phyloP scores from a whole-genome alignment of 768 basidiomycete genomes.

The Trametes punicea region DNA sequence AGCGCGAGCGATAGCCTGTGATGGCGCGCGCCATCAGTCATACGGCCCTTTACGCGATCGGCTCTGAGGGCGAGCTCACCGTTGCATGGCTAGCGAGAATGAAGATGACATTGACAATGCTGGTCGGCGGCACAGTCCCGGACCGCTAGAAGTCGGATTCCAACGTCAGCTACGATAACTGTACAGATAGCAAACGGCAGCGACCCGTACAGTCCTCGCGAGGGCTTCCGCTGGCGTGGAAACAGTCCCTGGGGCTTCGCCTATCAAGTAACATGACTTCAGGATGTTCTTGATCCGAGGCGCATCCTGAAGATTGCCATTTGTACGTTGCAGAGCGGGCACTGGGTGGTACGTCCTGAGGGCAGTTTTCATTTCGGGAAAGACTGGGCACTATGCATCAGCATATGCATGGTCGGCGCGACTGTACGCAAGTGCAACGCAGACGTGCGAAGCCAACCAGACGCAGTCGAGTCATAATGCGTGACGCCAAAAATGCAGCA shows the following conservation, averaged over 20 bases:
- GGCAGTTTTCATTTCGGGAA: constrained; percentile 76
- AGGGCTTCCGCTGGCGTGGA: constrained; percentile 58
- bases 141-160: constrained; percentile 27
- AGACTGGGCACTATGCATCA: constrained; percentile 43
- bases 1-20: constrained; percentile 33
- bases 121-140: constrained; percentile 63
- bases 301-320: constrained; percentile 72
- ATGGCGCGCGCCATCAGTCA: not conserved
- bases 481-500: not conserved
- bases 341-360: constrained; percentile 78
- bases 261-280: constrained; percentile 54
- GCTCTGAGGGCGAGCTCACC: constrained; percentile 27
- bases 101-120: constrained; percentile 67
- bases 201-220: constrained; percentile 44
- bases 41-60: not conserved
- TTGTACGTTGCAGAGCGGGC: constrained; percentile 64
- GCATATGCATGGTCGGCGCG: not conserved
- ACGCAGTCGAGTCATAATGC: not conserved
- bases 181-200: not conserved
- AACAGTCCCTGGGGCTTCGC: constrained; percentile 42
- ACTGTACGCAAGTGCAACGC: not conserved
- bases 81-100: constrained; percentile 55
- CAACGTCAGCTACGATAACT: constrained; percentile 2
- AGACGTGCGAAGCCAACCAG: not conserved
- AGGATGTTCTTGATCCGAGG: constrained; percentile 75